A percentile compares a stretch with the other conserved stretches of the same genome.
These are phyloP conservation scores for Solanum pennellii DNA, from an alignment of 257 asterid species.

Conservation along the genomic window DNA sequence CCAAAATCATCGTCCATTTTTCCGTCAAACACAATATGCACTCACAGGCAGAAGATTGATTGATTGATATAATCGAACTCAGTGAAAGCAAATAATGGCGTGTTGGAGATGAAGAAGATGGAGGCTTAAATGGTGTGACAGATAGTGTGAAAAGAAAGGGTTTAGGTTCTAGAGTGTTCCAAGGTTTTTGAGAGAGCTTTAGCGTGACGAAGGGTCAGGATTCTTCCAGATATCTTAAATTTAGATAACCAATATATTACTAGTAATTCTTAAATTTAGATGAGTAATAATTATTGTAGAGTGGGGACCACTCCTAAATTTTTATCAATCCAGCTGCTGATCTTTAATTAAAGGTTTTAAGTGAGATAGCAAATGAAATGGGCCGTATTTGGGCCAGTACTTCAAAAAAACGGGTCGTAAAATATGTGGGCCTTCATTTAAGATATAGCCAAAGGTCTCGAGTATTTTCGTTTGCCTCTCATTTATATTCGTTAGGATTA, in stretches of 20 bases:
- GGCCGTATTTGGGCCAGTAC: neutral
- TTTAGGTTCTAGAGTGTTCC: conserved; percentile 37
- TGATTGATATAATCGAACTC: neutral
- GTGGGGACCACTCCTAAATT: neutral
- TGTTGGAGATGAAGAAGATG: neutral
- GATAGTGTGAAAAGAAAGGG: neutral
- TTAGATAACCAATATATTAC: neutral
- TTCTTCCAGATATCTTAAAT: conserved; percentile 14
- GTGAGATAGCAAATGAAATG: neutral
- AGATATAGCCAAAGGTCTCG: neutral
- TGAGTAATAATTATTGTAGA: neutral
- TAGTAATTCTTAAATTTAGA: neutral
- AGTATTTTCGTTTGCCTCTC: neutral
- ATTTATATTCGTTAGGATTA: too few species aligned
- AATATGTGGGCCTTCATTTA: neutral
- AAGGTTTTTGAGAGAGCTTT: conserved; percentile 27
- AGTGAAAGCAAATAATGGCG: neutral
- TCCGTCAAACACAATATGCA: neutral
- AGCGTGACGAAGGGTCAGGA: conserved; percentile 7
- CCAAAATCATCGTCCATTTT: conserved; percentile 54
- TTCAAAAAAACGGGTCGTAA: neutral
- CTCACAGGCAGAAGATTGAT: neutral
- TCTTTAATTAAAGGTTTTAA: neutral
- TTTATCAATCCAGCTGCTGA: neutral
- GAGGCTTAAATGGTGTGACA: neutral